Evolutionary conservation across 768 basidiomycete species (phyloP).

Genomic region (Lactarius hatsudake): DNA sequence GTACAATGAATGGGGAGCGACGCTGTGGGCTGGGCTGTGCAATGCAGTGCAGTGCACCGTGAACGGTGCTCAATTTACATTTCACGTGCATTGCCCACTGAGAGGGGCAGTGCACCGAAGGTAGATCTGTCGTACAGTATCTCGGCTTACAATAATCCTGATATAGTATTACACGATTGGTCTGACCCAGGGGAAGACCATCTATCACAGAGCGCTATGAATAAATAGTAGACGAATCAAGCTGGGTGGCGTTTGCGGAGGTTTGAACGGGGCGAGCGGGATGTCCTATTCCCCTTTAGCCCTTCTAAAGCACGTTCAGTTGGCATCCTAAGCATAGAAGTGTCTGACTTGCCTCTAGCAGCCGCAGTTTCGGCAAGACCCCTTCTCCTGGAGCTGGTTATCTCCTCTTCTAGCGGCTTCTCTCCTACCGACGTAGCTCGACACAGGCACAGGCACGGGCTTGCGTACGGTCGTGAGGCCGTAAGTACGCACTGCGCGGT

Average conservation of each 20-base stretch:
- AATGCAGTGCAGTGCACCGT: not conserved
- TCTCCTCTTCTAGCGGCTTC: constrained; percentile 12
- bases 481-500: constrained; percentile 66
- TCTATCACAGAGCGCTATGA: not conserved
- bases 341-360: constrained; percentile 10
- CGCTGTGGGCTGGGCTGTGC: not conserved
- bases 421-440: not conserved
- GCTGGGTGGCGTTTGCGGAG: constrained; percentile 16
- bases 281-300: constrained; percentile 8
- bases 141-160: not conserved
- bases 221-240: not conserved
- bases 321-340: not conserved
- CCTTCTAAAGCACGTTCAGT: constrained; percentile 3
- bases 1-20: not conserved
- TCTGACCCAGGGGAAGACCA: not conserved
- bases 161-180: not conserved
- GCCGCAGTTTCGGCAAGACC: constrained; percentile 7
- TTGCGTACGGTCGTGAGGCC: constrained; percentile 22
- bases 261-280: not conserved
- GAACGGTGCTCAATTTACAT: too few species aligned
- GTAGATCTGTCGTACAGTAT: not conserved
- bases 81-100: not conserved
- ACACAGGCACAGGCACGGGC: not conserved
- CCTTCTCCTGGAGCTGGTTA: not conserved
- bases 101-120: not conserved